Evolutionary conservation across 2,329 filamentous ascomycete species (phyloP).

Genomic region (Colletotrichum sp.): DNA sequence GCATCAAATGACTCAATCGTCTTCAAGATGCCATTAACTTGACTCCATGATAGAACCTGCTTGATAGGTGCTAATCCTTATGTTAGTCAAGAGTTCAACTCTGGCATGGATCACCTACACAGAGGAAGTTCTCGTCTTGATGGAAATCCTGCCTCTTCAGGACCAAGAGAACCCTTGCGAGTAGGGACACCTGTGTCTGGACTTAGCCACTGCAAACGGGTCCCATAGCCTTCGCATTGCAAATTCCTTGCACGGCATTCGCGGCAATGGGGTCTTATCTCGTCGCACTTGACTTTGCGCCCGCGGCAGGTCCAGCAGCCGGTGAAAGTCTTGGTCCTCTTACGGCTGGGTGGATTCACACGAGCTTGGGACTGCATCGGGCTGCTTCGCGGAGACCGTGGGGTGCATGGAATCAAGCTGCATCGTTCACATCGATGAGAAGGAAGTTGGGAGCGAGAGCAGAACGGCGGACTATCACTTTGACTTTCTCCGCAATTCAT

Average conservation of each 20-base stretch:
- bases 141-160: not conserved
- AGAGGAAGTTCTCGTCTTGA: not conserved
- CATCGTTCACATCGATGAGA: not conserved
- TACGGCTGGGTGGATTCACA: slow-evolving; percentile 2
- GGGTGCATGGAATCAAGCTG: not conserved
- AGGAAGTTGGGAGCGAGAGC: not conserved
- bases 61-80: not conserved
- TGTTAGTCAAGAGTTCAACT: not conserved
- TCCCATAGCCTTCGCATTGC: slow-evolving; percentile 34
- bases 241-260: slow-evolving; percentile 31
- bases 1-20: not conserved
- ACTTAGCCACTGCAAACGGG: slow-evolving; percentile 32
- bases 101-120: not conserved
- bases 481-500: not conserved
- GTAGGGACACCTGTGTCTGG: not conserved
- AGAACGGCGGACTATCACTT: not conserved
- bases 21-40: not conserved
- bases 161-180: not conserved
- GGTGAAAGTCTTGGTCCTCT: slow-evolving; percentile 31
- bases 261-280: slow-evolving; percentile 32
- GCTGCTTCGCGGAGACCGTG: not conserved
- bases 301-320: slow-evolving; percentile 42
- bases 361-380: not conserved
- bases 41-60: not conserved
- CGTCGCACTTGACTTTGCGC: slow-evolving; percentile 39